Percentiles rank a stretch among this genome's conserved stretches.
Conservation (phyloP, 768 basidiomycete species). For the Kwoniella mangroviensis region DNA sequence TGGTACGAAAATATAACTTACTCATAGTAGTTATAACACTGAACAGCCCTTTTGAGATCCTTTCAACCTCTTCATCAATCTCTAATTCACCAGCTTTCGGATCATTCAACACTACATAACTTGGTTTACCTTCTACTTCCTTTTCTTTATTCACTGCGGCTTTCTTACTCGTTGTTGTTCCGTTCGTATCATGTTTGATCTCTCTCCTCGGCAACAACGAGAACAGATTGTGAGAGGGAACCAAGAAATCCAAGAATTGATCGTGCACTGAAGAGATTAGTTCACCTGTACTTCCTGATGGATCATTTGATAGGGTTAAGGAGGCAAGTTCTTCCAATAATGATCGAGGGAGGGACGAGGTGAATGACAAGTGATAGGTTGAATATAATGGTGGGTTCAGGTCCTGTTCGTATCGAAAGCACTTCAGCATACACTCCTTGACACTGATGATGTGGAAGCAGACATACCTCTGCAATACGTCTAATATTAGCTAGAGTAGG, state of each 20-base stretch:
- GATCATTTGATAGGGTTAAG: conserved; percentile 71
- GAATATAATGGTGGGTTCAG: conserved; percentile 87
- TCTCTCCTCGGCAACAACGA: conserved; percentile 70
- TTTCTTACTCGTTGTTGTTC: conserved; percentile 29
- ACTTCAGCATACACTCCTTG: background rate
- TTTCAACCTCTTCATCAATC: conserved; percentile 91
- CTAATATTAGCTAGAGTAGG: conserved; percentile 84
- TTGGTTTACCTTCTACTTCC: conserved; percentile 59
- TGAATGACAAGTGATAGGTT: conserved; percentile 92
- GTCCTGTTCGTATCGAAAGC: conserved; percentile 61
- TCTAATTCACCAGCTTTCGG: conserved; percentile 85
- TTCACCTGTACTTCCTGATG: conserved; percentile 39
- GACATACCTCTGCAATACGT: conserved; percentile 74
- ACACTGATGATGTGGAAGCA: background rate
- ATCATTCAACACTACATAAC: conserved; percentile 87
- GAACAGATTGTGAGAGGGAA: conserved; percentile 89
- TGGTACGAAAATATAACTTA: conserved; percentile 54
- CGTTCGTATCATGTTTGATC: conserved; percentile 25
- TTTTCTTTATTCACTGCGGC: conserved; percentile 36
- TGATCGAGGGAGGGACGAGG: conserved; percentile 83
- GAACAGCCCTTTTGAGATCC: conserved; percentile 86
- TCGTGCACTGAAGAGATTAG: conserved; percentile 73
- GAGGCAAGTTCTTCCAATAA: conserved; percentile 92
- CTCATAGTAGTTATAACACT: conserved; percentile 88
- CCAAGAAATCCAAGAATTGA: conserved; percentile 95